These are phyloP conservation scores for Linnemannia zychae DNA, from an alignment of 192 early-diverging fungal species.

Conservation along the genomic window DNA sequence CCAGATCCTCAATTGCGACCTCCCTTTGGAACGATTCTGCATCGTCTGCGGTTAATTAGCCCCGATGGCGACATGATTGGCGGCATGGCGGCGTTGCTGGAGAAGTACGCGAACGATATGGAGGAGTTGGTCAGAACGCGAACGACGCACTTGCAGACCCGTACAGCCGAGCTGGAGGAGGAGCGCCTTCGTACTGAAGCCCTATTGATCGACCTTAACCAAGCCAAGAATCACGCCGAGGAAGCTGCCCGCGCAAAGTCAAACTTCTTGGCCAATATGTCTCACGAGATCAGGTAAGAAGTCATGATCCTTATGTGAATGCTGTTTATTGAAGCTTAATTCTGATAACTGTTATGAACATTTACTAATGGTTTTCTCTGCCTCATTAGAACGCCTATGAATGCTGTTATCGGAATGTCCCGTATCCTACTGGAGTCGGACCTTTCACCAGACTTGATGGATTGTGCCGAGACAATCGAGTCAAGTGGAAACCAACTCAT, in stretches of 20 bases:
- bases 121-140: constrained; percentile 58
- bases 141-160: constrained; percentile 57
- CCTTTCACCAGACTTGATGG: constrained; percentile 76
- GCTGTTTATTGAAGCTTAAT: background rate
- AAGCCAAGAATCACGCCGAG: constrained; percentile 65
- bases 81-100: constrained; percentile 58
- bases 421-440: constrained; percentile 78
- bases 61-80: constrained; percentile 58
- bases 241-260: constrained; percentile 59
- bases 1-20: constrained; percentile 34
- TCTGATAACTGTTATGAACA: background rate
- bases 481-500: constrained; percentile 58
- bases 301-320: background rate
- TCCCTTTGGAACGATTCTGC: constrained; percentile 34
- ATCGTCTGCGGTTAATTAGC: constrained; percentile 43
- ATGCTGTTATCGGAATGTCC: constrained; percentile 81
- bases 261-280: constrained; percentile 84
- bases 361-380: background rate
- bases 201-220: constrained; percentile 52
- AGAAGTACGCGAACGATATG: constrained; percentile 63
- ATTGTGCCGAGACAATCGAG: constrained; percentile 64
- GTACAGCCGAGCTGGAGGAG: constrained; percentile 60
- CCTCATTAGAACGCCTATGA: constrained; percentile 78
- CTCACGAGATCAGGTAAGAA: constrained; percentile 66
- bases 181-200: constrained; percentile 51